Evolutionary conservation across 176 grass and related monocot species (phyloP).

Genomic region (Olyra latifolia): DNA sequence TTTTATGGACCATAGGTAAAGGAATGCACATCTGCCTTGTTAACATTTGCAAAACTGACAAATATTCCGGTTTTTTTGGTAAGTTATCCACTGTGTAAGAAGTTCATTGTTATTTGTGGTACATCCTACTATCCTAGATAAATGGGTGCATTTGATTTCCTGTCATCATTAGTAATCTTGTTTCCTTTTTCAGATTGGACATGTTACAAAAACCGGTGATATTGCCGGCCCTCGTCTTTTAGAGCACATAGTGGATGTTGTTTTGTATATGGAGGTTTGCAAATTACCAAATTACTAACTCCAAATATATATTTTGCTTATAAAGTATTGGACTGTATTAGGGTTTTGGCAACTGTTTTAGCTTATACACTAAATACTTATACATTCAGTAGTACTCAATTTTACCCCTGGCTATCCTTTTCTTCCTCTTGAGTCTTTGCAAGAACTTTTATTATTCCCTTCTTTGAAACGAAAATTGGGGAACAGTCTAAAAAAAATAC

Average conservation of each 20-base stretch:
- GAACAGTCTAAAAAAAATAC: too few relatives aligned
- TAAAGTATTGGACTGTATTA: constrained; percentile 1
- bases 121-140: constrained; percentile 7
- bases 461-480: too few relatives aligned
- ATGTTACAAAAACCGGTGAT: constrained; percentile 89
- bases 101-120: neutral
- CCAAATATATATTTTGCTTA: neutral
- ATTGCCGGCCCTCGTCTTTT: constrained; percentile 91
- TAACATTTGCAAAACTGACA: constrained; percentile 88
- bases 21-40: constrained; percentile 87
- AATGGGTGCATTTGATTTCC: constrained; percentile 12
- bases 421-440: too few relatives aligned
- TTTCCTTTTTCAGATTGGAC: constrained; percentile 74
- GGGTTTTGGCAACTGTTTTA: neutral
- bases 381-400: too few relatives aligned
- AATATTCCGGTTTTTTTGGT: constrained; percentile 96
- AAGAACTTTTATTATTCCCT: too few relatives aligned
- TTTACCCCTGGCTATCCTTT: too few relatives aligned
- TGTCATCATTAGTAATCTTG: constrained; percentile 5
- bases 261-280: constrained; percentile 98
- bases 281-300: constrained; percentile 27
- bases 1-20: constrained; percentile 62
- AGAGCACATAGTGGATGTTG: constrained; percentile 98
- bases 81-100: constrained; percentile 32
- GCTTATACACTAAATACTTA: neutral